phyloP scores from a whole-genome alignment of 495 filamentous ascomycete genomes.

The Geoglossum glabrum region DNA sequence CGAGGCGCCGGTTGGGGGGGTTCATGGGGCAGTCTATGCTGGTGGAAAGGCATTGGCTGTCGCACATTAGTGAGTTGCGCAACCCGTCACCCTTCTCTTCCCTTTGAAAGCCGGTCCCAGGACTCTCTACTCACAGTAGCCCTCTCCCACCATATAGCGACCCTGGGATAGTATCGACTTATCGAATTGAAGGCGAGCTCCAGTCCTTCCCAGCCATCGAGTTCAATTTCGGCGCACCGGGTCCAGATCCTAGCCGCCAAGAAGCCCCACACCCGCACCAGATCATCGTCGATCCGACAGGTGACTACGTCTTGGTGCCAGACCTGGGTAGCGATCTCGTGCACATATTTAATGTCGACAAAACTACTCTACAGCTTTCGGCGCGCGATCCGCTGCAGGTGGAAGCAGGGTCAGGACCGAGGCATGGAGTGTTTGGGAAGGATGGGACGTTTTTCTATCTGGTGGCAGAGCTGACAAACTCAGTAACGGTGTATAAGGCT shows the following conservation, averaged over 20 bases:
- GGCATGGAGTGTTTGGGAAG: conserved; percentile 39
- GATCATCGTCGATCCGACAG: conserved; percentile 48
- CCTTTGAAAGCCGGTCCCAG: conserved; percentile 1
- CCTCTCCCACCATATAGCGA: background rate
- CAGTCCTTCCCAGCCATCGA: conserved; percentile 22
- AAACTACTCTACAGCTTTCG: conserved; percentile 7
- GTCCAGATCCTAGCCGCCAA: conserved; percentile 33
- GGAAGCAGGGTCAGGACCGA: conserved; percentile 38
- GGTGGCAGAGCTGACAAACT: conserved; percentile 39
- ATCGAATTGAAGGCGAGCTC: conserved; percentile 4
- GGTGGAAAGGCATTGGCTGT: conserved; percentile 10
- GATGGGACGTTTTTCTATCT: conserved; percentile 36
- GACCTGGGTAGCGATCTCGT: conserved; percentile 57
- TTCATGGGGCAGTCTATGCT: conserved; percentile 4
- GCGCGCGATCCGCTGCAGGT: conserved; percentile 4
- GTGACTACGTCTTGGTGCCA: conserved; percentile 39
- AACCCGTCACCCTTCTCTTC: no score
- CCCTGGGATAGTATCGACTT: background rate
- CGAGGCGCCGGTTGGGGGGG: conserved; percentile 3
- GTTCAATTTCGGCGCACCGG: conserved; percentile 29
- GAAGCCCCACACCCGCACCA: conserved; percentile 51
- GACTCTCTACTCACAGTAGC: background rate
- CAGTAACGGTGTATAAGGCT: conserved; percentile 36
- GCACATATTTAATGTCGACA: conserved; percentile 37
- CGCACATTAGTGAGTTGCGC: conserved; percentile 18